phyloP scores from a whole-genome alignment of 441 rosid genomes.

The Theobroma grandiflorum region DNA sequence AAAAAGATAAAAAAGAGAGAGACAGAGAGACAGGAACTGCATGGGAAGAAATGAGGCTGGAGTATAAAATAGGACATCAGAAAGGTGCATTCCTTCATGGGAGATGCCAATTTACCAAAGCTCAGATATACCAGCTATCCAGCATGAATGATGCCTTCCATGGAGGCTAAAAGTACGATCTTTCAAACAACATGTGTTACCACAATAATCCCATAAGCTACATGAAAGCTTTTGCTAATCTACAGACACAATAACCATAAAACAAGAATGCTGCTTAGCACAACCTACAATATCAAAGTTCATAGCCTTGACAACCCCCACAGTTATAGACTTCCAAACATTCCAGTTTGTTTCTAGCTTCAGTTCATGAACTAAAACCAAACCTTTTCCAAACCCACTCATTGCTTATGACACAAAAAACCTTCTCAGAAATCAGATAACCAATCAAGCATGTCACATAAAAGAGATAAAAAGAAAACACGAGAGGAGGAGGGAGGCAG shows the following conservation, averaged over 20 bases:
- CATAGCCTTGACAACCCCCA: not conserved
- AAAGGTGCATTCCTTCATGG: not conserved
- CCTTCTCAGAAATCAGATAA: slow-evolving; percentile 7
- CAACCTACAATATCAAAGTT: not conserved
- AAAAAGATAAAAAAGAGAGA: not conserved
- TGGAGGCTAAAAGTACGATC: not conserved
- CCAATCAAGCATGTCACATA: not conserved
- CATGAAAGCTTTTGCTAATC: not conserved
- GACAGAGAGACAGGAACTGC: not conserved
- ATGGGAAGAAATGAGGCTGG: not conserved
- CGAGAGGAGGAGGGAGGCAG: not conserved
- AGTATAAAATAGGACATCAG: not conserved
- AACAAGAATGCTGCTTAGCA: not conserved
- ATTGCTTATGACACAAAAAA: not conserved
- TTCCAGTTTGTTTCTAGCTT: not conserved
- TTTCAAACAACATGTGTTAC: not conserved
- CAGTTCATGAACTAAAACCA: not conserved
- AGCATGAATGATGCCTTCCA: not conserved
- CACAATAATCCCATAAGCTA: not conserved
- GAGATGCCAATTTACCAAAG: not conserved
- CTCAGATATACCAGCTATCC: not conserved
- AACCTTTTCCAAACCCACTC: not conserved
- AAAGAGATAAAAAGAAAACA: slow-evolving; percentile 12
- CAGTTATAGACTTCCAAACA: not conserved
- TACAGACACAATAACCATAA: not conserved